Evolutionary conservation across 2,329 filamentous ascomycete genomes (phyloP).

Genomic region (Cercospora sp.): DNA sequence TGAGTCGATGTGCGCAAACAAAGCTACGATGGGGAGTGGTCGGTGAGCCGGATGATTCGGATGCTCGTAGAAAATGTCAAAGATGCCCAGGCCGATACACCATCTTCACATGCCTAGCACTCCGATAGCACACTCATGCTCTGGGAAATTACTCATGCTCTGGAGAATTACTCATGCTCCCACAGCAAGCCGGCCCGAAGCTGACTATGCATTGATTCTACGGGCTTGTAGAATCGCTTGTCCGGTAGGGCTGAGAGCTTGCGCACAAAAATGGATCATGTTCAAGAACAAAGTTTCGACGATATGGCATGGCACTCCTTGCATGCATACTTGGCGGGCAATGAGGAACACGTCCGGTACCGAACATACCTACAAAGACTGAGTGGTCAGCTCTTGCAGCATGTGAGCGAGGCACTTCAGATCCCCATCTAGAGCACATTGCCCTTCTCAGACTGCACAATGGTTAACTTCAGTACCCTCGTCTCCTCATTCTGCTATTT

Average conservation of each 20-base stretch:
- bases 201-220: neutral
- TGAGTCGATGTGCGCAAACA: neutral
- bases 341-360: neutral
- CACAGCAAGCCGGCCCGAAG: neutral
- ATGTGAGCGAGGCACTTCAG: neutral
- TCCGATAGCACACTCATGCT: neutral
- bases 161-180: neutral
- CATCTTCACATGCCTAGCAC: neutral
- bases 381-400: neutral
- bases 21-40: neutral
- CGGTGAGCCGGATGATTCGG: neutral
- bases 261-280: neutral
- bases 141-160: neutral
- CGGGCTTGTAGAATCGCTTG: neutral
- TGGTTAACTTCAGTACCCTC: conserved; percentile 2
- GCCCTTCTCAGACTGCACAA: neutral
- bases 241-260: neutral
- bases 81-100: no score
- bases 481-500: neutral
- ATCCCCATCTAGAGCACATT: neutral
- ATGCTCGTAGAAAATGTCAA: no score
- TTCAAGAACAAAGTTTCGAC: conserved; percentile 1
- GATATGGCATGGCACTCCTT: neutral
- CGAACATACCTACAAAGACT: neutral
- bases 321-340: neutral